Evolutionary conservation across 2,329 filamentous ascomycete species (phyloP).

Genomic region (Dactylonectria macrodidyma): DNA sequence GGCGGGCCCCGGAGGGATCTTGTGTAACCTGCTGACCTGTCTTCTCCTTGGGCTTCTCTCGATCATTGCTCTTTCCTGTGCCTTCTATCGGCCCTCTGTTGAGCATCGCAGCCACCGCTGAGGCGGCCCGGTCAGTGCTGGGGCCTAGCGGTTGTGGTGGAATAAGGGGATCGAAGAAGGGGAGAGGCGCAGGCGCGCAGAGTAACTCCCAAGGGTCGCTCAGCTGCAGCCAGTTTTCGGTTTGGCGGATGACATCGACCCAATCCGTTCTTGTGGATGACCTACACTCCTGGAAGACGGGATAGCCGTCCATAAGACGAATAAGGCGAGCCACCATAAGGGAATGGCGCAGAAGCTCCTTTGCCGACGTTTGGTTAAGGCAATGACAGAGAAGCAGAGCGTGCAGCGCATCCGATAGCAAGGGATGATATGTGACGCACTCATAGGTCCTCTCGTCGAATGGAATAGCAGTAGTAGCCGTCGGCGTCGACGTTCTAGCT

Average conservation of each 20-base stretch:
- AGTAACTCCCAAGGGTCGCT: conserved; percentile 78
- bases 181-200: conserved; percentile 73
- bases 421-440: conserved; percentile 79
- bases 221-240: conserved; percentile 79
- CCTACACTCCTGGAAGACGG: conserved; percentile 81
- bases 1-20: conserved; percentile 74
- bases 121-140: conserved; percentile 33
- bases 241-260: conserved; percentile 80
- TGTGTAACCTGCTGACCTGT: conserved; percentile 76
- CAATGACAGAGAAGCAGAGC: conserved; percentile 83
- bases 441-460: conserved; percentile 51
- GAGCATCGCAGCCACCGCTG: conserved; percentile 46
- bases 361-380: conserved; percentile 83
- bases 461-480: conserved; percentile 39
- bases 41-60: conserved; percentile 70
- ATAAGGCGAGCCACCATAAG: conserved; percentile 85
- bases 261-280: conserved; percentile 84
- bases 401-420: conserved; percentile 85
- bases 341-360: conserved; percentile 84
- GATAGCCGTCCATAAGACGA: conserved; percentile 83
- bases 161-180: conserved; percentile 46
- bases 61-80: conserved; percentile 64
- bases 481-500: conserved; percentile 35
- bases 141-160: conserved; percentile 38
- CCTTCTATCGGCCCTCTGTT: conserved; percentile 50